These are phyloP conservation scores for Coemansia reversa DNA, from an alignment of 192 early-diverging fungal genomes.

Conservation along the genomic window DNA sequence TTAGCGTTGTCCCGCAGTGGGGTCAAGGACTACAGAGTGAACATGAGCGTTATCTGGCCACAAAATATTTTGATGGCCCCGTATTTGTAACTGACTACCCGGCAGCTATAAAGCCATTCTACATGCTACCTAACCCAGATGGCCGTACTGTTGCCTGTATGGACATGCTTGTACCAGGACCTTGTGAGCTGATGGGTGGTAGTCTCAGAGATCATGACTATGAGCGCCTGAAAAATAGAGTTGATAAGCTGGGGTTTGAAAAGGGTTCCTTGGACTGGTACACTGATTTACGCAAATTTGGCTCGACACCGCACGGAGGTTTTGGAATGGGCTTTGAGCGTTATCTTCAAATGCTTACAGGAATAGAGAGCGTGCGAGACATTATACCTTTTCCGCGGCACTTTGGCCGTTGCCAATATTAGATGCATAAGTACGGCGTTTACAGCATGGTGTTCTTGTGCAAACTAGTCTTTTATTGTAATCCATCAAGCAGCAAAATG, in stretches of 20 bases:
- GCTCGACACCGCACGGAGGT: slow-evolving; percentile 83
- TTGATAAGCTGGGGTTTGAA: slow-evolving; percentile 58
- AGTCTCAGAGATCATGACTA: slow-evolving; percentile 75
- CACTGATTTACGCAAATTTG: slow-evolving; percentile 76
- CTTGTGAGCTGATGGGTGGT: slow-evolving; percentile 84
- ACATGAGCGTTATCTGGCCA: slow-evolving; percentile 82
- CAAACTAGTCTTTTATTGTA: neutral
- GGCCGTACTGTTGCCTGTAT: slow-evolving; percentile 74
- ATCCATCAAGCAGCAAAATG: neutral
- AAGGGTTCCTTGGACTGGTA: slow-evolving; percentile 81
- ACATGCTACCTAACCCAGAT: slow-evolving; percentile 70
- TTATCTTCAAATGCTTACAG: slow-evolving; percentile 73
- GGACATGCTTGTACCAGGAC: slow-evolving; percentile 79
- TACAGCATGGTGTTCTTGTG: neutral
- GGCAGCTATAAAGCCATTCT: slow-evolving; percentile 77
- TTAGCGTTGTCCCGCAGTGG: slow-evolving; percentile 69
- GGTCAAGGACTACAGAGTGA: slow-evolving; percentile 75
- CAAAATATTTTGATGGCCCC: slow-evolving; percentile 59
- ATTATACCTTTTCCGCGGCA: slow-evolving; percentile 63
- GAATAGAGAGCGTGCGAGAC: slow-evolving; percentile 77
- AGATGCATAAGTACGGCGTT: slow-evolving; percentile 1
- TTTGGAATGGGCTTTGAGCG: slow-evolving; percentile 91
- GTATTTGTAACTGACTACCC: slow-evolving; percentile 95
- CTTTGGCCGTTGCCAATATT: slow-evolving; percentile 58
- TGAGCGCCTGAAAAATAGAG: slow-evolving; percentile 55